Evolutionary conservation across 2,329 filamentous ascomycete species (phyloP), one percentile per base, ranked within the genome.

Genomic region (Apiospora marii): DNA sequence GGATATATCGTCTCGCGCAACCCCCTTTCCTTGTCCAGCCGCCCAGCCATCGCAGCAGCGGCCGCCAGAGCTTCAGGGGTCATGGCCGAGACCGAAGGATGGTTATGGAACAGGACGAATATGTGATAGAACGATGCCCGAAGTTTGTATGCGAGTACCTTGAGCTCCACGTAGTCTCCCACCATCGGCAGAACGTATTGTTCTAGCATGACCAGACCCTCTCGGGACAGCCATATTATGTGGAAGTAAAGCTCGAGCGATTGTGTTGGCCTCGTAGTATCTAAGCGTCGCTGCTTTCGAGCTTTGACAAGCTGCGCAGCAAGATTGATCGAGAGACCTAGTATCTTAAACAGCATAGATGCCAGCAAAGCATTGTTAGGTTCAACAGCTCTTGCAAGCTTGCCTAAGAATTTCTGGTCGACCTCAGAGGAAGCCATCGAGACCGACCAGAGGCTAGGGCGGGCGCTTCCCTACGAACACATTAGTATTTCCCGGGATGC

Each of bases 91-190:
- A 98, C 89, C 0, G 92, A 88, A 0, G 96, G 96, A 70, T 94
- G 91, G 83, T 98, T 98, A 85, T 98, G 94, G 80, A 98, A 98
- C 16, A 98, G 89, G 71, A 97, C 96, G 81, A 98, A 98, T 76
- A 99, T 94, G 84, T 99, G 96, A 78, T 97, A 96, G 81, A 98
- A 97, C 27, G 94, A 97, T 22, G 96, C 96, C 73, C 94, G 92
- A 19, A 99, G 88, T 83, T 98, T 99, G 81, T 94, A 94, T 27
- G 94, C 92, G 75, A 99, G 88, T 64, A 98, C 95, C 79, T 95
- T 95, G 72, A 98, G 90, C 81, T 97, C 95, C 79, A 87, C 91
- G 83, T 91, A 94, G 78, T 90, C 92, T 76, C 88, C 91, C 72
- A 94, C 93, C 89, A 92, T 94, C 58, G 96, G 96, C 27, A 98